These are phyloP conservation scores for Physocladia obscura DNA, from an alignment of 192 early-diverging fungal species.

Conservation along the genomic window DNA sequence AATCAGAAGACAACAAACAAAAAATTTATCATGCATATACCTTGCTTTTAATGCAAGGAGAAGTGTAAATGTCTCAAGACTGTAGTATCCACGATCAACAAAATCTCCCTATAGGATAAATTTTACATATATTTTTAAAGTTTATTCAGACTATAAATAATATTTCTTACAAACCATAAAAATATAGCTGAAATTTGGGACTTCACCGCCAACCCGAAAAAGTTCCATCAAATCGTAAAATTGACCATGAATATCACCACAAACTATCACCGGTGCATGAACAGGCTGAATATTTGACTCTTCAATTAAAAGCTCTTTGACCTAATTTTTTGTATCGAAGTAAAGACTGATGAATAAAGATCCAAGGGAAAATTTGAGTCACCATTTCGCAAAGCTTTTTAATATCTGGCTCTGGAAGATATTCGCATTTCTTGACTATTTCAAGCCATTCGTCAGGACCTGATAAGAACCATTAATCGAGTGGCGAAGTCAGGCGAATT, in stretches of 20 bases:
- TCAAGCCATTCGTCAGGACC: conserved; percentile 97
- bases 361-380: conserved; percentile 4
- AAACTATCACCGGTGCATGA: conserved; percentile 88
- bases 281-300: conserved; percentile 99
- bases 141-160: neutral
- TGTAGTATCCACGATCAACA: conserved; percentile 97
- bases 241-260: conserved; percentile 97
- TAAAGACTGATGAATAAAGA: neutral
- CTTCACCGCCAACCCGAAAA: conserved; percentile 92
- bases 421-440: conserved; percentile 87
- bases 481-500: too few relatives aligned
- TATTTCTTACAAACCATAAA: conserved; percentile 75
- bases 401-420: conserved; percentile 90
- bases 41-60: conserved; percentile 91
- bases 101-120: conserved; percentile 79
- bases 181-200: conserved; percentile 92
- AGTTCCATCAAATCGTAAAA: conserved; percentile 95
- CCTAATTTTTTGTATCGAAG: conserved; percentile 47
- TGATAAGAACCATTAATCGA: neutral
- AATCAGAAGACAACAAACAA: neutral
- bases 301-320: conserved; percentile 96
- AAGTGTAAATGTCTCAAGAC: conserved; percentile 92
- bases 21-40: conserved; percentile 36
- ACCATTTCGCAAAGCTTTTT: conserved; percentile 98
- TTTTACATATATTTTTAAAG: neutral